These are phyloP conservation scores for Willaertia magna DNA, from an alignment of 208 protist species.

Conservation along the genomic window DNA sequence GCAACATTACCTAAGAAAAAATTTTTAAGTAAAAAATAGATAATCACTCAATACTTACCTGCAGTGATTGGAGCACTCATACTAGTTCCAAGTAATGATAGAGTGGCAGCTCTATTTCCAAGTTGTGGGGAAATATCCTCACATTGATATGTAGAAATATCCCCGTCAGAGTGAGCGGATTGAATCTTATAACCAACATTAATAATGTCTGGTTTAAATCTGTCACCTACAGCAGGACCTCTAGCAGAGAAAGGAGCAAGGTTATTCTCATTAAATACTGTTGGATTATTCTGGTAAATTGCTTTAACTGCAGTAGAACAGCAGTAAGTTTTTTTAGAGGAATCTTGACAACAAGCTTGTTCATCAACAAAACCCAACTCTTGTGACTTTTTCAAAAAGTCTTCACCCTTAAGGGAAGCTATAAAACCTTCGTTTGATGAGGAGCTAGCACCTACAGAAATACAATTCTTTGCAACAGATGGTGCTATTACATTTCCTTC, in stretches of 20 bases:
- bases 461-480: constrained; percentile 57
- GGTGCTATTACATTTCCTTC: constrained; percentile 37
- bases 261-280: neutral
- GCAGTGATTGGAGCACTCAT: neutral
- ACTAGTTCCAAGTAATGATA: neutral
- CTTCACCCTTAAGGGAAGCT: neutral
- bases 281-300: neutral
- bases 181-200: constrained; percentile 43
- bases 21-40: constrained; percentile 1
- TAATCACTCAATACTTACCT: neutral
- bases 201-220: constrained; percentile 63
- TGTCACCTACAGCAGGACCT: constrained; percentile 55
- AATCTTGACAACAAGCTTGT: no score
- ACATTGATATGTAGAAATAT: neutral
- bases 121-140: neutral
- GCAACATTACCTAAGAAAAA: no score
- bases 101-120: neutral
- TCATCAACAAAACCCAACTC: no score
- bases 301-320: neutral
- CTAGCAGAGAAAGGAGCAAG: constrained; percentile 27
- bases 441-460: constrained; percentile 48
- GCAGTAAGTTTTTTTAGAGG: no score
- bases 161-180: constrained; percentile 25
- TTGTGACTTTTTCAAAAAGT: no score
- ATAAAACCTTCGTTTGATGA: neutral